Evolutionary conservation across 129 eudicot genomes (phyloP), one percentile per base, ranked within the genome.

Genomic region (Dittrichia graveolens): DNA sequence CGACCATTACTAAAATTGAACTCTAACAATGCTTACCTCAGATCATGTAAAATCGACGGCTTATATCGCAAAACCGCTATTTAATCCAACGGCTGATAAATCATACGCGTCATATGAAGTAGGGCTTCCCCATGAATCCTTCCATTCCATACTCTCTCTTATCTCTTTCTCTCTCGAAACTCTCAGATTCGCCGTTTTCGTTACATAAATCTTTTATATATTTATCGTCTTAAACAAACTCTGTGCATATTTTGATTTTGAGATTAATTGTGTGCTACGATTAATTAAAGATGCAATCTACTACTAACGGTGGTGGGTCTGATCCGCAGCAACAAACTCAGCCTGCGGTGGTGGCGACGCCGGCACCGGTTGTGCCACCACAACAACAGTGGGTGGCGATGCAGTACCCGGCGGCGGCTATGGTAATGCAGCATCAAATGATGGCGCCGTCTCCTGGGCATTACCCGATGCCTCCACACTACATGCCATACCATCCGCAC

Each of bases 401-500:
- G 96, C 97, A 84, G 65, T 92, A 89, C 49, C 96, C 89, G 42
- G 83, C 91, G 69, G 88, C 95, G 61, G 95, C 89, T 31, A 83
- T 92, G 91, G 80, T 89, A 83, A 92, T 92, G 96, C 97, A 79
- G 85, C 96, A 84, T 54, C 93, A 82, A 35, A 86, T 91, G 96
- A 86, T 89, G 77, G 89, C 91, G 79, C 78, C 84, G 66, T 75
- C 89, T 56, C 95, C 92, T 65, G 82, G 82, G 5, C 97, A 92
- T 83, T 89, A 79, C 16, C 79, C 89, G 57, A 78, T 78, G 73
- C 81, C 86, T 66, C 87, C 88, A 15, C 93, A 89, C 70, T 91
- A 88, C 54, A 69, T 92, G 87, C 96, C 93, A 34, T 87, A 81
- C 69, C 94, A 88, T 43, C 93, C 78, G n/a, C 95, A 79, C 65